Percentiles rank a stretch among this genome's conserved stretches.
These are phyloP conservation scores for Bruguiera sexangula DNA, from an alignment of 345 rosid species.

Conservation along the genomic window DNA sequence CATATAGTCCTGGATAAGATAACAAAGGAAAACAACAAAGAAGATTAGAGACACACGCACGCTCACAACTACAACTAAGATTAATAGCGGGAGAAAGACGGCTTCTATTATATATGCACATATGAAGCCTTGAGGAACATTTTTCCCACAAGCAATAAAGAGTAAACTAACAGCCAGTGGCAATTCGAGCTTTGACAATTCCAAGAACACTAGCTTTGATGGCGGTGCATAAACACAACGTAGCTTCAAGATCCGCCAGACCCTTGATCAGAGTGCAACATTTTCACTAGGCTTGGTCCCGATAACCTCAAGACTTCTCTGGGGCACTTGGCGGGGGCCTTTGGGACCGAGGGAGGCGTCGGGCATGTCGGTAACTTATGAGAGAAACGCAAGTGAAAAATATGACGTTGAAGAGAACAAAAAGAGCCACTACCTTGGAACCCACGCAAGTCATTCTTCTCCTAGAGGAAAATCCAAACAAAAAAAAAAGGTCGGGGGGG, in stretches of 20 bases:
- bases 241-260: slow-evolving; percentile 78
- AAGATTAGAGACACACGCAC: too few species aligned
- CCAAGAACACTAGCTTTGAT: slow-evolving; percentile 52
- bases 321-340: slow-evolving; percentile 46
- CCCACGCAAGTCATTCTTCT: slow-evolving; percentile 17
- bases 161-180: slow-evolving; percentile 37
- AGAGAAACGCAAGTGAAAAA: slow-evolving; percentile 38
- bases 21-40: too few species aligned
- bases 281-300: slow-evolving; percentile 69
- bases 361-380: slow-evolving; percentile 2
- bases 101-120: slow-evolving; percentile 21
- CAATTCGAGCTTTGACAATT: neutral
- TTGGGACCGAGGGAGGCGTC: neutral
- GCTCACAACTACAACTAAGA: too few species aligned
- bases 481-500: too few species aligned
- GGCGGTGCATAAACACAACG: slow-evolving; percentile 65
- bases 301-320: slow-evolving; percentile 51
- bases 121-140: slow-evolving; percentile 46
- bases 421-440: slow-evolving; percentile 16
- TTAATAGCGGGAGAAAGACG: too few species aligned
- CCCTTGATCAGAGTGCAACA: slow-evolving; percentile 65
- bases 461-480: neutral
- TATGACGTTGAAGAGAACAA: slow-evolving; percentile 31
- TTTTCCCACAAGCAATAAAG: slow-evolving; percentile 49
- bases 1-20: too few species aligned